Conservation (phyloP, 306 rosid species). For the Calophaca sinica region DNA sequence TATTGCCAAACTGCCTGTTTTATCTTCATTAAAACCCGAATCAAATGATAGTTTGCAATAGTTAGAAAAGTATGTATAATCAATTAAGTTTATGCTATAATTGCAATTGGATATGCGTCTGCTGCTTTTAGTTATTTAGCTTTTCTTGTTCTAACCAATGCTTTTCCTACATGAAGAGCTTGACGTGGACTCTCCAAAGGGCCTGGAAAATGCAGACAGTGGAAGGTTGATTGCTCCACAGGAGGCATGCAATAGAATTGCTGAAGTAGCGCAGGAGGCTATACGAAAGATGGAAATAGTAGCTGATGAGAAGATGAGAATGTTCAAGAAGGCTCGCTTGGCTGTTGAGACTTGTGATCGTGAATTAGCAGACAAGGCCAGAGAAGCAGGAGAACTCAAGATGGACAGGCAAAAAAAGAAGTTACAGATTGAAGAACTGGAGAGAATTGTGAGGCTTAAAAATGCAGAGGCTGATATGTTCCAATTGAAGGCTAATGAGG, state of each 20-base stretch:
- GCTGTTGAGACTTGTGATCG: conserved; percentile 87
- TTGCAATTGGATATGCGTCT: conserved; percentile 12
- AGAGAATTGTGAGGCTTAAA: conserved; percentile 95
- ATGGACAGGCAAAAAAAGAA: conserved; percentile 86
- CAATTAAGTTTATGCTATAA: conserved; percentile 9
- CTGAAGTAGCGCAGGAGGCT: conserved; percentile 97
- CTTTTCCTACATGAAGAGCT: conserved; percentile 71
- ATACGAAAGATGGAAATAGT: conserved; percentile 95
- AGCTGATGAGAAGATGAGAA: conserved; percentile 98
- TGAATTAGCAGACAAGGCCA: conserved; percentile 85
- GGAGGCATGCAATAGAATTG: conserved; percentile 92
- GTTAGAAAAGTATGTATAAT: neutral
- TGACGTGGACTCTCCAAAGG: conserved; percentile 75
- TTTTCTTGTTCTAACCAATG: conserved; percentile 29
- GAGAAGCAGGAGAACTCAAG: conserved; percentile 87
- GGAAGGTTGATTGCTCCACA: conserved; percentile 91
- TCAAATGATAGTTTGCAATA: conserved; percentile 11
- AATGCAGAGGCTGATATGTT: conserved; percentile 98
- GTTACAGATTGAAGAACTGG: conserved; percentile 86
- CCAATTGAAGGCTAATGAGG: conserved; percentile 93
- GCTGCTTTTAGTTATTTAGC: neutral
- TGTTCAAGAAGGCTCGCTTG: conserved; percentile 90
- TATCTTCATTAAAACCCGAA: conserved; percentile 16
- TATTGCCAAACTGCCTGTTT: neutral
- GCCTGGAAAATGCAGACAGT: conserved; percentile 85